Conservation (phyloP, 1,284 basidiomycete species). For the Pseudozyma thailandica region DNA sequence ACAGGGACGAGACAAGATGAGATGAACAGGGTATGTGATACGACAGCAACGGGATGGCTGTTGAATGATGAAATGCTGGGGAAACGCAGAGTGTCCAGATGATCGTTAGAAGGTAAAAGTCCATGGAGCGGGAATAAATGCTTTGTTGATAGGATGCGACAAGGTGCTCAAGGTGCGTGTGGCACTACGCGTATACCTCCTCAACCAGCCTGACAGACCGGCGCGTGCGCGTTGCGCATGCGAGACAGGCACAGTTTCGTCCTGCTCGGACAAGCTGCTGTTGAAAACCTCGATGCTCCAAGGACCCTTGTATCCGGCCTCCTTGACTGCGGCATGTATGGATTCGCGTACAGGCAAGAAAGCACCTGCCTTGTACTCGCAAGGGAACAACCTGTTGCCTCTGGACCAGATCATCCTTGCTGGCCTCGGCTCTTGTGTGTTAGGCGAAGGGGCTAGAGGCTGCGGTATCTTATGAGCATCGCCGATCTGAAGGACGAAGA, state of each 20-base stretch:
- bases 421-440: constrained; percentile 63
- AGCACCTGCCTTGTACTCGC: constrained; percentile 64
- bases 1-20: not conserved
- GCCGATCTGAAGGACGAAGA: constrained; percentile 69
- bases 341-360: constrained; percentile 68
- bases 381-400: constrained; percentile 67
- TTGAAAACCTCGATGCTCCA: constrained; percentile 69
- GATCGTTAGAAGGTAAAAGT: not conserved
- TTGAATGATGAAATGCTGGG: not conserved
- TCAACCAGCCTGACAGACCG: constrained; percentile 44
- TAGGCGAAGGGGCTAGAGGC: constrained; percentile 57
- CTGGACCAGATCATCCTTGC: constrained; percentile 68
- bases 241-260: constrained; percentile 44
- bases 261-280: constrained; percentile 53
- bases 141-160: no score
- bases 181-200: constrained; percentile 27
- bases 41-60: constrained; percentile 1
- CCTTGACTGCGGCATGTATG: constrained; percentile 57
- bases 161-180: no score
- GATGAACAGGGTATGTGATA: not conserved
- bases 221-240: constrained; percentile 62
- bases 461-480: constrained; percentile 59
- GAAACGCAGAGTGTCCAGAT: not conserved
- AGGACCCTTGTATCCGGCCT: constrained; percentile 66
- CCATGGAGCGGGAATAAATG: not conserved